These are phyloP conservation scores for Amaranthus cruentus DNA, from an alignment of 148 eudicot genomes.

Conservation along the genomic window DNA sequence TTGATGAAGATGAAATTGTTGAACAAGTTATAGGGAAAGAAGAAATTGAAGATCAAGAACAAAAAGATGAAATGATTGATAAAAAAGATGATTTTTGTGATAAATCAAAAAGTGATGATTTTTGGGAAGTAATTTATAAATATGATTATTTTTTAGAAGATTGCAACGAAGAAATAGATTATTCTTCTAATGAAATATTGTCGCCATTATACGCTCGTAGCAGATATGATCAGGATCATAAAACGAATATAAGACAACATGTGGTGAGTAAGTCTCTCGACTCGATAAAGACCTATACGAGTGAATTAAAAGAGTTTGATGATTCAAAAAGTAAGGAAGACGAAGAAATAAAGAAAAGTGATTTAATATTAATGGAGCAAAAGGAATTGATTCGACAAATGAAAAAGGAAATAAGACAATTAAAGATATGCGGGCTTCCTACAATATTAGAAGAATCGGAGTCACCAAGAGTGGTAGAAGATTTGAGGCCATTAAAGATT, in stretches of 20 bases:
- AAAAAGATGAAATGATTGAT: slow-evolving; percentile 17
- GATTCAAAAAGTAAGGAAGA: slow-evolving; percentile 21
- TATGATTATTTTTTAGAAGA: slow-evolving; percentile 19
- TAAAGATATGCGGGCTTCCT: slow-evolving; percentile 54
- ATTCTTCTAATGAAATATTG: slow-evolving; percentile 3
- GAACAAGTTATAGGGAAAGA: slow-evolving; percentile 8
- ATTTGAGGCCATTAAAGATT: slow-evolving; percentile 69
- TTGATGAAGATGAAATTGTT: neutral
- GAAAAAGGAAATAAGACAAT: slow-evolving; percentile 67
- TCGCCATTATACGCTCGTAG: neutral
- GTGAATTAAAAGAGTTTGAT: slow-evolving; percentile 7
- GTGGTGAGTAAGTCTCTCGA: neutral
- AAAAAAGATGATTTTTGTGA: slow-evolving; percentile 9
- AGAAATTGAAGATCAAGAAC: neutral
- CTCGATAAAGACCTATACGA: slow-evolving; percentile 4
- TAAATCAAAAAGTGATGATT: slow-evolving; percentile 21
- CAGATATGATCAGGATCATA: neutral
- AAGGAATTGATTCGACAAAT: slow-evolving; percentile 56
- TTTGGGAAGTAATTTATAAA: slow-evolving; percentile 21
- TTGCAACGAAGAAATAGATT: slow-evolving; percentile 14
- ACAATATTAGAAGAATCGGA: slow-evolving; percentile 88
- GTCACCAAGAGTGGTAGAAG: slow-evolving; percentile 56
- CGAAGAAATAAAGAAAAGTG: slow-evolving; percentile 40
- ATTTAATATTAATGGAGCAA: slow-evolving; percentile 52
- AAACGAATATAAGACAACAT: neutral